phyloP scores from a whole-genome alignment of 768 basidiomycete species.

The Podaxis pistillaris region DNA sequence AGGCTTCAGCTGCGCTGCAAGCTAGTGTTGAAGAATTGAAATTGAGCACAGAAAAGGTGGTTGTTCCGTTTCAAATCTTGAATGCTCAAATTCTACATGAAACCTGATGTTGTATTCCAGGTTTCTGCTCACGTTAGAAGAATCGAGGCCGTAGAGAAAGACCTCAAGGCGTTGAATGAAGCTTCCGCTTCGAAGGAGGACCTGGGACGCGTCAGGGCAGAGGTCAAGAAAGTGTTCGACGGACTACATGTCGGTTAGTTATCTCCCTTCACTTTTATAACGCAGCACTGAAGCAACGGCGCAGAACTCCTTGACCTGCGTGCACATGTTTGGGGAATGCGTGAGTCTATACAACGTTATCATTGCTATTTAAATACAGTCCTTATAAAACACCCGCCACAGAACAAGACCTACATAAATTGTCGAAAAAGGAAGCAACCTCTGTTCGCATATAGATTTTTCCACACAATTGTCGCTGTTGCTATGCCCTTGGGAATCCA shows the following conservation, averaged over 20 bases:
- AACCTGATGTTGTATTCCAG: slow-evolving; percentile 33
- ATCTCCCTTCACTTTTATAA: background rate
- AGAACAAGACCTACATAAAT: slow-evolving; percentile 81
- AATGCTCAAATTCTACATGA: background rate
- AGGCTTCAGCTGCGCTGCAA: slow-evolving; percentile 83
- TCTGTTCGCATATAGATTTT: slow-evolving; percentile 49
- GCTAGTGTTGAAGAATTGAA: slow-evolving; percentile 87
- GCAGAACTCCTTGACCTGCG: slow-evolving; percentile 80
- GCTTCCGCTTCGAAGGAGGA: slow-evolving; percentile 78
- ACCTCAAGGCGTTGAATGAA: slow-evolving; percentile 71
- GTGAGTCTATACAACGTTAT: slow-evolving; percentile 44
- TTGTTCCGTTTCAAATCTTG: slow-evolving; percentile 1
- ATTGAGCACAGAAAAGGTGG: slow-evolving; percentile 77
- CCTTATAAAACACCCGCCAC: slow-evolving; percentile 2
- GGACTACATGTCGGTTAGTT: slow-evolving; percentile 74
- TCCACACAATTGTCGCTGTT: slow-evolving; percentile 4
- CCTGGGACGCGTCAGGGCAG: slow-evolving; percentile 67
- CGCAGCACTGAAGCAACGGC: slow-evolving; percentile 1
- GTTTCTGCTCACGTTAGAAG: slow-evolving; percentile 80
- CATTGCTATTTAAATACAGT: background rate
- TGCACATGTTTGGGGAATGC: slow-evolving; percentile 84
- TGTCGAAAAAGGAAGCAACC: slow-evolving; percentile 66
- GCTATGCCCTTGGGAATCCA: slow-evolving; percentile 12
- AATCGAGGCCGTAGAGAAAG: slow-evolving; percentile 89
- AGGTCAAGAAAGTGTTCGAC: slow-evolving; percentile 86